Evolutionary conservation across 495 filamentous ascomycete species (phyloP).

Genomic region (Xylaria bambusicola): DNA sequence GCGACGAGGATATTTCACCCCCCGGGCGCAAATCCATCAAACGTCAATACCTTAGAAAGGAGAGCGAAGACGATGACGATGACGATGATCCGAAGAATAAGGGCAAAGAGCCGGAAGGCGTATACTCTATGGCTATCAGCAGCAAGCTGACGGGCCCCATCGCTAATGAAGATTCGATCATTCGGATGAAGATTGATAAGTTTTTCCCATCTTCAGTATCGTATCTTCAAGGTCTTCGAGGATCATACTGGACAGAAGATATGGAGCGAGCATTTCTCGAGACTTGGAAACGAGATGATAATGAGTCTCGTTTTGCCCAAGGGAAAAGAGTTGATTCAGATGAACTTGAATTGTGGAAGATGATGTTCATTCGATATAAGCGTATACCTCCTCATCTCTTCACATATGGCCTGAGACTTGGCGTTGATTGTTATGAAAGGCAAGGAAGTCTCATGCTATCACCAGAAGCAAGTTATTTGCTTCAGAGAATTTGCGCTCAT

Average conservation of each 20-base stretch:
- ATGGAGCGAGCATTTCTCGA: not conserved
- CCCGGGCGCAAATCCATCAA: too few relatives aligned
- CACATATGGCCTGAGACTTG: slow-evolving; percentile 1
- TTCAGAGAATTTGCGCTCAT: not conserved
- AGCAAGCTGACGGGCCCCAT: too few relatives aligned
- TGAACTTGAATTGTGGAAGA: not conserved
- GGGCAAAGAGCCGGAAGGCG: too few relatives aligned
- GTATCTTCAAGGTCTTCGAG: not conserved
- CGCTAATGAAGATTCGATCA: too few relatives aligned
- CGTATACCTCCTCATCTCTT: not conserved
- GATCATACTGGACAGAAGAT: not conserved
- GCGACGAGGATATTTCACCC: too few relatives aligned
- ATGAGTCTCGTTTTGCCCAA: not conserved
- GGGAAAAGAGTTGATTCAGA: not conserved
- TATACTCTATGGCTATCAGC: too few relatives aligned
- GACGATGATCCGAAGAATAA: too few relatives aligned
- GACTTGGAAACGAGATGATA: not conserved
- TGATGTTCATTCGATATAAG: not conserved
- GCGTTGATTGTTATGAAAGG: not conserved
- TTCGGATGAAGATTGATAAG: too few relatives aligned
- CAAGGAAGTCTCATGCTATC: not conserved
- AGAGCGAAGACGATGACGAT: too few relatives aligned
- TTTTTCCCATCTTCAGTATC: not conserved
- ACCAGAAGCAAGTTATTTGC: not conserved
- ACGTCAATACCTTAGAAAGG: too few relatives aligned